Conservation (phyloP, 2,329 filamentous ascomycete genomes). For the Metarhizium humberi region DNA sequence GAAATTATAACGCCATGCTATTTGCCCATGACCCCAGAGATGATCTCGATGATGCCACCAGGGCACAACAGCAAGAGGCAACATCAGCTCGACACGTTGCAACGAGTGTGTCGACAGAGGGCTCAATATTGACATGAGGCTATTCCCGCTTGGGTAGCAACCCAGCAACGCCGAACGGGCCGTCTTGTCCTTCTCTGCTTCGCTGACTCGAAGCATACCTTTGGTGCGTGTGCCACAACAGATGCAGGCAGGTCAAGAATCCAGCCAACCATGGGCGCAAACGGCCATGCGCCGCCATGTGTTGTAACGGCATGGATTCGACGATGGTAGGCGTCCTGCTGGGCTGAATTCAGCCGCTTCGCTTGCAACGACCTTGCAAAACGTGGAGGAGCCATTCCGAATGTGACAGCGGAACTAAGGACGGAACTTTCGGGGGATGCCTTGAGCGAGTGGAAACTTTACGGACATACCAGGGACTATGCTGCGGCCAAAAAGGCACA, state of each 20-base stretch:
- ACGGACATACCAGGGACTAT: not conserved
- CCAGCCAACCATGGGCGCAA: not conserved
- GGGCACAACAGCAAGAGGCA: not conserved
- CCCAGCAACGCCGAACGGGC: not conserved
- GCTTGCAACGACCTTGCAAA: not conserved
- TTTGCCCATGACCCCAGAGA: not conserved
- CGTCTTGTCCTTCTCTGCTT: not conserved
- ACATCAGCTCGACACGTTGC: not conserved
- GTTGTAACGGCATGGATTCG: not conserved
- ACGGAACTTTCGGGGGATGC: not conserved
- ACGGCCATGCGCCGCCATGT: not conserved
- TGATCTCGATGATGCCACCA: not conserved
- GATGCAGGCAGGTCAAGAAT: not conserved
- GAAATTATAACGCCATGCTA: not conserved
- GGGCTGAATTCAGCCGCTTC: not conserved
- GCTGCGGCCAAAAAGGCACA: not conserved
- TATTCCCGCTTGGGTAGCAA: not conserved
- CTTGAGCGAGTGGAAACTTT: no score
- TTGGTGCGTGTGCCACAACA: not conserved
- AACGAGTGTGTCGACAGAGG: not conserved
- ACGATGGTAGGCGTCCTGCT: not conserved
- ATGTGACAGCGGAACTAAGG: not conserved
- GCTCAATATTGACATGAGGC: not conserved
- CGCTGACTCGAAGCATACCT: not conserved
- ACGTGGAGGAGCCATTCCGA: not conserved